phyloP scores from a whole-genome alignment of 2,329 filamentous ascomycete species.

The Aspergillus fumigatus region DNA sequence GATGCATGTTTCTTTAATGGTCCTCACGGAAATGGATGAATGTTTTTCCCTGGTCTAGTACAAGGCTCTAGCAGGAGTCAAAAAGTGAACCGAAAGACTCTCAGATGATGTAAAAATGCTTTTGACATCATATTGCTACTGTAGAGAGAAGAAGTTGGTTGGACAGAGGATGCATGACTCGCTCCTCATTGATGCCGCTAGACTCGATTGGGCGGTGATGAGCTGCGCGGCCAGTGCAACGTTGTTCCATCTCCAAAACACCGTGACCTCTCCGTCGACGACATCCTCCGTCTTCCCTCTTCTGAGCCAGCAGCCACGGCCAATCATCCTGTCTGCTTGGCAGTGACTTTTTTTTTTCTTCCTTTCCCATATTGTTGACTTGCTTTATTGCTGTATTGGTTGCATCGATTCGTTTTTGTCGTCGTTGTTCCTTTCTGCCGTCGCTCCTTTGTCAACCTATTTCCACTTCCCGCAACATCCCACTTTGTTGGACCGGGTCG shows the following conservation, averaged over 20 bases:
- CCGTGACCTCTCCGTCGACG: constrained; percentile 2
- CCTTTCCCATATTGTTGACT: not conserved
- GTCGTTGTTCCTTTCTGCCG: constrained; percentile 2
- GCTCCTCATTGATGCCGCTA: constrained; percentile 9
- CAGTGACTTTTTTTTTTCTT: constrained; percentile 1
- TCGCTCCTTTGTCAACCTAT: constrained; percentile 17
- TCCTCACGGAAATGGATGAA: not conserved
- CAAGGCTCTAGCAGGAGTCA: too few relatives aligned
- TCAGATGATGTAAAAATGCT: too few relatives aligned
- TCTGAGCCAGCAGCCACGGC: constrained; percentile 9
- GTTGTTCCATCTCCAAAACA: constrained; percentile 5
- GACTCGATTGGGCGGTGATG: constrained; percentile 8
- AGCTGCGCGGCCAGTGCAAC: constrained; percentile 2
- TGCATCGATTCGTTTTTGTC: not conserved
- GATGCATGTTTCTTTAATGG: constrained; percentile 11
- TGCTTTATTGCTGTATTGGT: constrained; percentile 2
- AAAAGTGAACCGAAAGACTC: too few relatives aligned
- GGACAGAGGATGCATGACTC: too few relatives aligned
- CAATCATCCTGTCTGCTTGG: constrained; percentile 9
- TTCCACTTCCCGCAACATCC: constrained; percentile 16
- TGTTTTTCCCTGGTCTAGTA: too few relatives aligned
- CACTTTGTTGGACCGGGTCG: constrained; percentile 11
- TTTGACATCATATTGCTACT: too few relatives aligned
- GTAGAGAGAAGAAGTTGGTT: too few relatives aligned
- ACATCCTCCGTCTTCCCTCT: constrained; percentile 7